A percentile compares a stretch with the other conserved stretches of the same genome.
phyloP scores from a whole-genome alignment of 225 moss, liverwort and hornwort genomes.

The Straminergon stramineum region DNA sequence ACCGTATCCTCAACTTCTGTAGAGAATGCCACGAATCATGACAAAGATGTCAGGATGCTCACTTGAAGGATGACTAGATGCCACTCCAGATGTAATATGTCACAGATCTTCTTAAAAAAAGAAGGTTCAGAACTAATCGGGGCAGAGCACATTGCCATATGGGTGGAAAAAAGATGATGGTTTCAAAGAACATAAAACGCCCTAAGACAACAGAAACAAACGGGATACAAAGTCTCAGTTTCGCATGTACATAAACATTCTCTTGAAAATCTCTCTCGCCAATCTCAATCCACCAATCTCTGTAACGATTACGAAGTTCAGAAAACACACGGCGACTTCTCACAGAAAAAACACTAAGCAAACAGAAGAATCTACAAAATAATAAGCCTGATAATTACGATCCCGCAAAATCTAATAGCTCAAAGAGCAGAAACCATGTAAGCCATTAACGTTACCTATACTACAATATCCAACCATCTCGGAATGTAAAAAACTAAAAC shows the following conservation, averaged over 20 bases:
- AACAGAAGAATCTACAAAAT: not conserved
- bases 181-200: too few relatives aligned
- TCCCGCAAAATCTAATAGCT: not conserved
- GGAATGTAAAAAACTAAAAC: not conserved
- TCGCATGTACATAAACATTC: not conserved
- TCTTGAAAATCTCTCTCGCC: fast-evolving
- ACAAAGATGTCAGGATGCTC: too few relatives aligned
- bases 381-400: fast-evolving
- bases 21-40: too few relatives aligned
- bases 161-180: too few relatives aligned
- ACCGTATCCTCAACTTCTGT: too few relatives aligned
- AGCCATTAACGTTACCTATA: fast-evolving
- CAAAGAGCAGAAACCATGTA: too few relatives aligned
- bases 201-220: too few relatives aligned
- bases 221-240: not conserved
- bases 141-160: too few relatives aligned
- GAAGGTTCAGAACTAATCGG: too few relatives aligned
- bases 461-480: fast-evolving
- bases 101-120: too few relatives aligned
- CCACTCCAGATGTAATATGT: too few relatives aligned
- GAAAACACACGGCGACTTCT: fast-evolving
- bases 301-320: not conserved
- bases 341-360: not conserved
- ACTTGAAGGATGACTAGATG: too few relatives aligned
- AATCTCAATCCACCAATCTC: not conserved